Evolutionary conservation across 345 rosid genomes (phyloP), one percentile per base, ranked within the genome.

Genomic region (Brassica juncea): DNA sequence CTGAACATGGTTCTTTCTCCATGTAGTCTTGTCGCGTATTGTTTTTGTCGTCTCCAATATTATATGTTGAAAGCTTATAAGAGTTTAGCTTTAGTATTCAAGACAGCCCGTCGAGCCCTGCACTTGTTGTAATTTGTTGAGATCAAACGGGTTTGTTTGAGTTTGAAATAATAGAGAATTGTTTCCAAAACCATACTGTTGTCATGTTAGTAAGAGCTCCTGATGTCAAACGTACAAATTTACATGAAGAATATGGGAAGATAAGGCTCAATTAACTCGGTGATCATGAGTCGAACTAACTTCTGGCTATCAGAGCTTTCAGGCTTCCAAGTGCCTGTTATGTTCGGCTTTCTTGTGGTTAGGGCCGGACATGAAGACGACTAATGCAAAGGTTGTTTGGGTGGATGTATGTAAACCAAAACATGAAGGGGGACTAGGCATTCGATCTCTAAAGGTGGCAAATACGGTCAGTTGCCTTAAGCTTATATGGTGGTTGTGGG

Each of bases 51-150:
- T 49, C 60, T 59, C 57, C 16, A 27, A 32, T 42, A 60, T 52
- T 25, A n/a, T 31, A 59, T 61, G 74, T 67, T 28, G 39, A 35
- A 80, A 80, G 67, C 60, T 80, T 74, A 69, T 52, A 35, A 80
- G 79, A 63, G 75, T 62, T 63, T 70, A 74, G 82, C 71, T 62
- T 68, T 80, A 80, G 72, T 62, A 28, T 64, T 55, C 75, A 32
- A 35, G 2, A 7, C 42, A 35, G 42, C 42, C 8, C 30, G 30
- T 28, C 4, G 30, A 28, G 30, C 30, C 30, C 30, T 28, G 44
- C 44, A 73, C 28, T 74, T 74, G 60, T 62, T 80, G 83, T 80
- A 74, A 74, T 74, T 74, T 80, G 83, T 74, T 70, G 75, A 68
- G 49, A 74, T 67, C 5, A 37, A 54, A 69, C 21, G 67, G 83